A percentile compares a stretch with the other conserved stretches of the same genome.
Evolutionary conservation across 164 flowering plant genomes (phyloP).

Genomic region (Vitis rupestris): DNA sequence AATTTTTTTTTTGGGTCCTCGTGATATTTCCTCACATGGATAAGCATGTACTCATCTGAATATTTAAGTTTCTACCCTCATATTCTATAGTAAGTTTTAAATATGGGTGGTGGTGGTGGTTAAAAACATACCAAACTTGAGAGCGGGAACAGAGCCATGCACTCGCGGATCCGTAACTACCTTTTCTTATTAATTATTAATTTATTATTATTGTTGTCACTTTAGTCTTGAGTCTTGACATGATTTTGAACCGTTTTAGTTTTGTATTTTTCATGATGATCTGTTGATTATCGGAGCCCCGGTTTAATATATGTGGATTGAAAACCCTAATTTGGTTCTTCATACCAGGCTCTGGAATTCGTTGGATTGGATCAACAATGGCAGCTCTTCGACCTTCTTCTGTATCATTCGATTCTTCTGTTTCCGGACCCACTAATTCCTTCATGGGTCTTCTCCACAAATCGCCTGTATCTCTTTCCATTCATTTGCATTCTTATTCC

Average conservation of each 20-base stretch:
- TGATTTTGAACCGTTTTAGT: not conserved
- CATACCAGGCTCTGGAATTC: conserved; percentile 13
- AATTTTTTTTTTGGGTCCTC: too few species aligned
- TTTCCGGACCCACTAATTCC: conserved; percentile 1
- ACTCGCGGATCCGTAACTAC: conserved; percentile 11
- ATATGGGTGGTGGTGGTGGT: not conserved
- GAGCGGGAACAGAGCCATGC: conserved; percentile 13
- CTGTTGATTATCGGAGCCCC: too few species aligned
- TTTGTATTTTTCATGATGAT: too few species aligned
- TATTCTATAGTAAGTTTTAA: too few species aligned
- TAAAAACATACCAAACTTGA: not conserved
- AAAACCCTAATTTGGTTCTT: not conserved
- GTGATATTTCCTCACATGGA: too few species aligned
- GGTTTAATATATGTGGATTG: too few species aligned
- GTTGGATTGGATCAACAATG: conserved; percentile 15
- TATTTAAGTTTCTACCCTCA: too few species aligned
- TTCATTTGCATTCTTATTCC: not conserved
- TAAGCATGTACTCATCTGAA: too few species aligned
- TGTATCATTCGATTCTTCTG: not conserved
- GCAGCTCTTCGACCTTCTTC: conserved; percentile 15
- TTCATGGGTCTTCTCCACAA: conserved; percentile 8
- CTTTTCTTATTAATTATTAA: not conserved
- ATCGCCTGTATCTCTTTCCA: not conserved
- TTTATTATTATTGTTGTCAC: not conserved
- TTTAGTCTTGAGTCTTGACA: not conserved